Evolutionary conservation across 2,329 filamentous ascomycete genomes (phyloP).

Genomic region (Stromatinia cepivora): DNA sequence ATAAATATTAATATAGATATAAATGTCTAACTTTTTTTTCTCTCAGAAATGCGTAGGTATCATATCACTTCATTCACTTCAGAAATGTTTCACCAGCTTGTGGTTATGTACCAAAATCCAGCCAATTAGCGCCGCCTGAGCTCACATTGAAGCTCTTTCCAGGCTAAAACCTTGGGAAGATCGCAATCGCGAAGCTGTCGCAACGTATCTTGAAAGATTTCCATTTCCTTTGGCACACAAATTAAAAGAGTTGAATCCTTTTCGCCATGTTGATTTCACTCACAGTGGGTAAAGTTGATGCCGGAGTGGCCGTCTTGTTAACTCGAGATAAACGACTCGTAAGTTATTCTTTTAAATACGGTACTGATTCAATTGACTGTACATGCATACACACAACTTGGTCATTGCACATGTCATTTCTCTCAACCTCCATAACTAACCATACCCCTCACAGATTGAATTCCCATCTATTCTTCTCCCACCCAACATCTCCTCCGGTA

Average conservation of each 20-base stretch:
- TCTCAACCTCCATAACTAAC: conserved; percentile 23
- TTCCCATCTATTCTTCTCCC: conserved; percentile 97
- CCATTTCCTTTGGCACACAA: conserved; percentile 7
- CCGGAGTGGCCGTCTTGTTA: conserved; percentile 92
- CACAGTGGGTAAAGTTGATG: conserved; percentile 98
- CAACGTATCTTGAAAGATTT: conserved; percentile 30
- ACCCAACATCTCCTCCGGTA: conserved; percentile 90
- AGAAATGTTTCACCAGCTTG: conserved; percentile 13
- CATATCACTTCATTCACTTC: too few species aligned
- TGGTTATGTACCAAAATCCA: conserved; percentile 5
- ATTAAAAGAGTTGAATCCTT: background rate
- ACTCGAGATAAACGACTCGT: conserved; percentile 97
- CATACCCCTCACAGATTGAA: conserved; percentile 71
- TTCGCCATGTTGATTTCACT: conserved; percentile 87
- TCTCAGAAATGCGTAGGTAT: background rate
- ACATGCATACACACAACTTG: background rate
- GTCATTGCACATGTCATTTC: conserved; percentile 12
- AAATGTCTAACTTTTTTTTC: too few species aligned
- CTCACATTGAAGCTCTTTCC: conserved; percentile 7
- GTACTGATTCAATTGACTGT: background rate
- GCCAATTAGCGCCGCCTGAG: conserved; percentile 19
- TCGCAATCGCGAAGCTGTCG: conserved; percentile 30
- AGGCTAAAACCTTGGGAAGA: conserved; percentile 10
- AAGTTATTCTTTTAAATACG: conserved; percentile 43
- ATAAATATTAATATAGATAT: background rate